Evolutionary conservation across 352 stramenopile species (phyloP).

Genomic region (Phytopythium kandeliae): DNA sequence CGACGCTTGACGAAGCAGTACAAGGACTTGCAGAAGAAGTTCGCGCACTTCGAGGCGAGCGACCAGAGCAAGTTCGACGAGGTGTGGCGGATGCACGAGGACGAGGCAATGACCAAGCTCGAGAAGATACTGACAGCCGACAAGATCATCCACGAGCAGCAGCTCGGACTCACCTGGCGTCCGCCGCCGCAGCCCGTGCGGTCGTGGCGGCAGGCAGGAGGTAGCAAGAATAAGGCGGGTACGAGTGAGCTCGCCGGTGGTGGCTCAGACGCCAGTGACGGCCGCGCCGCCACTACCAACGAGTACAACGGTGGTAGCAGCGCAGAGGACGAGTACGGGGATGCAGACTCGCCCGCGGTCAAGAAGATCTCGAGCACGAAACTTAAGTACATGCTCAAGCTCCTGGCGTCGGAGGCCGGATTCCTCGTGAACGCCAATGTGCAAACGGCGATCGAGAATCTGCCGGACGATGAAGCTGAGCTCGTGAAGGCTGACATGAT

Average conservation of each 20-base stretch:
- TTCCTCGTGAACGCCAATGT: conserved; percentile 86
- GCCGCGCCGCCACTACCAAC: too few species aligned
- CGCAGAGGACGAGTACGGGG: conserved; percentile 41
- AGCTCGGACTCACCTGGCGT: conserved; percentile 82
- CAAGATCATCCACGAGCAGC: conserved; percentile 87
- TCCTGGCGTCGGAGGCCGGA: conserved; percentile 79
- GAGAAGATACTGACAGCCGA: conserved; percentile 88
- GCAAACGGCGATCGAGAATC: conserved; percentile 67
- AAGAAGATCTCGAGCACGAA: conserved; percentile 76
- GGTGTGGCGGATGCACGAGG: conserved; percentile 91
- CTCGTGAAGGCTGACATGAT: conserved; percentile 87
- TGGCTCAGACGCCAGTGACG: background rate
- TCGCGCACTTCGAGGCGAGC: conserved; percentile 89
- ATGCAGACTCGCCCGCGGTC: conserved; percentile 34
- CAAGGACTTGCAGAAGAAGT: conserved; percentile 94
- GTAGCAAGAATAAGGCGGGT: background rate
- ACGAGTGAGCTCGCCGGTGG: background rate
- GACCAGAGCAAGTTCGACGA: conserved; percentile 87
- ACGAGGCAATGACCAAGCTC: conserved; percentile 75
- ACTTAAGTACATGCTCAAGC: conserved; percentile 86
- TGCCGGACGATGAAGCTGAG: conserved; percentile 71
- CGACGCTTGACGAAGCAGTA: conserved; percentile 93
- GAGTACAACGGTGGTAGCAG: conserved; percentile 8
- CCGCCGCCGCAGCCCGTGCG: conserved; percentile 47
- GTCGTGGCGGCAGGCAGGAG: conserved; percentile 35